A percentile compares a stretch with the other conserved stretches of the same genome.
phyloP scores from a whole-genome alignment of 148 eudicot species.

The Chenopodium album region DNA sequence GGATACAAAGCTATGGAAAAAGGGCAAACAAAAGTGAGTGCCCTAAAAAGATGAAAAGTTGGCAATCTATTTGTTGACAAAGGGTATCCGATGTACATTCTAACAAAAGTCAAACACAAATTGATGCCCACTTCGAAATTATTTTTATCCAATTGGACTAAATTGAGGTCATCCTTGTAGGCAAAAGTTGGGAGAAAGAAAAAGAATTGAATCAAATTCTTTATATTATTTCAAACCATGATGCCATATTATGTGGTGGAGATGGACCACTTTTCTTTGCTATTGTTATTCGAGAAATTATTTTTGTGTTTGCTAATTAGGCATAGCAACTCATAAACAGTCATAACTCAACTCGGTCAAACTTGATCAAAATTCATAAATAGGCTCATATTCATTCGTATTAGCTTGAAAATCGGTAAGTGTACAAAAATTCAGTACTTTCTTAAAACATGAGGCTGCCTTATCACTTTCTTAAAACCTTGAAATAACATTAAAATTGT shows the following conservation, averaged over 20 bases:
- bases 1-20: background rate
- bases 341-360: too few relatives aligned
- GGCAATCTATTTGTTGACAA: background rate
- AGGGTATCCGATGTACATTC: background rate
- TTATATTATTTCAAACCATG: background rate
- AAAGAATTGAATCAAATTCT: slow-evolving; percentile 12
- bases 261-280: background rate
- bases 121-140: background rate
- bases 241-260: background rate
- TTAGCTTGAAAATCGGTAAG: too few relatives aligned
- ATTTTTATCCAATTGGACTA: background rate
- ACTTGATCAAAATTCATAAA: too few relatives aligned
- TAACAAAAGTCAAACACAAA: background rate
- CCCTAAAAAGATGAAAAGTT: background rate
- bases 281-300: background rate
- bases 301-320: too few relatives aligned
- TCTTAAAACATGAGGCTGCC: too few relatives aligned
- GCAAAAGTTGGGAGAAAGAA: slow-evolving; percentile 11
- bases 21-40: background rate
- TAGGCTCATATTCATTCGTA: too few relatives aligned
- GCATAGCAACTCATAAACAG: too few relatives aligned
- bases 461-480: too few relatives aligned
- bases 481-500: too few relatives aligned
- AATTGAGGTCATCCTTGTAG: background rate
- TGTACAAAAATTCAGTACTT: too few relatives aligned